Evolutionary conservation across 305 asterid species (phyloP).

Genomic region (Solanum hybrid): DNA sequence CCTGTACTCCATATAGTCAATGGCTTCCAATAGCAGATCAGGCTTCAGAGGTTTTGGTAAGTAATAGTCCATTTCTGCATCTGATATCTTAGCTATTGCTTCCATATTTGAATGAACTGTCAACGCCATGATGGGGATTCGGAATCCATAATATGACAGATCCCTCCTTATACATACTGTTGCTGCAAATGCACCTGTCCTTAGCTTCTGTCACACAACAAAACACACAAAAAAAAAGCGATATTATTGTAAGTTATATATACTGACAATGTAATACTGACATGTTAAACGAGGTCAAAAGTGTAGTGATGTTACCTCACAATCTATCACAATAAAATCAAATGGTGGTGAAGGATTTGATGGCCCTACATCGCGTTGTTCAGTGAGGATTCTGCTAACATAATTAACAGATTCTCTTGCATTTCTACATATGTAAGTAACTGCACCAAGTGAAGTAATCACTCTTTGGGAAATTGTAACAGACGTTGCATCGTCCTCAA

Average conservation of each 20-base stretch:
- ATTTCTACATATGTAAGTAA: neutral
- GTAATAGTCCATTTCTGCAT: slow-evolving; percentile 23
- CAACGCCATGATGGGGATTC: slow-evolving; percentile 18
- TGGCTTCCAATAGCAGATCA: neutral
- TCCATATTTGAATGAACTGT: slow-evolving; percentile 2
- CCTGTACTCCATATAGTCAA: neutral
- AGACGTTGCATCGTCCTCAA: slow-evolving; percentile 4
- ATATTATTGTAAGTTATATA: neutral
- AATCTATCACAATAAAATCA: slow-evolving; percentile 24
- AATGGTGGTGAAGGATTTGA: slow-evolving; percentile 4
- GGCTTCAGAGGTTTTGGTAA: slow-evolving; percentile 9
- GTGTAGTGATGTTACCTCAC: slow-evolving; percentile 12
- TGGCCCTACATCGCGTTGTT: neutral
- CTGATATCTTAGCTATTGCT: neutral
- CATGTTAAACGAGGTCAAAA: too few species aligned
- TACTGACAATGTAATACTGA: neutral
- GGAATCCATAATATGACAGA: slow-evolving; percentile 8
- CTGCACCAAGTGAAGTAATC: slow-evolving; percentile 17
- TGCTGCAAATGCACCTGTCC: slow-evolving; percentile 22
- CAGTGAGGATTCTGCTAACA: neutral
- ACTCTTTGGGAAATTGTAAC: slow-evolving; percentile 5
- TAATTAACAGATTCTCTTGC: slow-evolving; percentile 14
- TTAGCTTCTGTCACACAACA: slow-evolving; percentile 12
- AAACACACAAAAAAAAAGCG: neutral
- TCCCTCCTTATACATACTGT: slow-evolving; percentile 18